Conservation (phyloP, 2,329 filamentous ascomycete genomes). For the Cercospora janseana region DNA sequence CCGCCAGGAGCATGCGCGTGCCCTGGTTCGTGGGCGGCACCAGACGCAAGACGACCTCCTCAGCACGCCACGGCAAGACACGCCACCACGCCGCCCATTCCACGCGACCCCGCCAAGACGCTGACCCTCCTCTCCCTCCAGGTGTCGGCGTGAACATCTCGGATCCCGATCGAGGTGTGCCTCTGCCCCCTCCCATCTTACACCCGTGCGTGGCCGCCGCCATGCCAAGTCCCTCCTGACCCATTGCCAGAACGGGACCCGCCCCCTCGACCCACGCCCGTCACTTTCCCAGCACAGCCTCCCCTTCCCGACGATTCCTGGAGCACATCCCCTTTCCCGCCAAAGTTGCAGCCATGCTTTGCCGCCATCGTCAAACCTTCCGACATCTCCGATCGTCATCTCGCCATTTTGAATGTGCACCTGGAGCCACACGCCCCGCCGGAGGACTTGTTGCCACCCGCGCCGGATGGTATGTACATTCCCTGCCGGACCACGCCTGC, state of each 20-base stretch:
- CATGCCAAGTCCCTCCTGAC: conserved; percentile 15
- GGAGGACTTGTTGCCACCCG: conserved; percentile 41
- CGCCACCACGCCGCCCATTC: not conserved
- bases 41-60: not conserved
- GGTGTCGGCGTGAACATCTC: conserved; percentile 22
- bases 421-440: conserved; percentile 40
- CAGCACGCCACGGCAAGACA: conserved; percentile 5
- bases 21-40: conserved; percentile 19
- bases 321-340: conserved; percentile 30
- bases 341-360: conserved; percentile 48
- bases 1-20: conserved; percentile 4
- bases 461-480: conserved; percentile 29
- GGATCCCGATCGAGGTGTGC: conserved; percentile 30
- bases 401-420: conserved; percentile 46
- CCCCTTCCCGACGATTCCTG: conserved; percentile 17
- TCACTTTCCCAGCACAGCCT: conserved; percentile 30
- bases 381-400: conserved; percentile 42
- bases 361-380: conserved; percentile 42
- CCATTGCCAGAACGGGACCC: conserved; percentile 34
- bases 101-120: too few species aligned
- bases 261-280: conserved; percentile 29
- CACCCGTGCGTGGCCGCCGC: not conserved
- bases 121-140: conserved; percentile 6
- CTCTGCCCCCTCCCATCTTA: not conserved
- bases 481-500: not conserved